These are phyloP conservation scores for Neobulgaria alba DNA, from an alignment of 2,329 filamentous ascomycete species.

Conservation along the genomic window DNA sequence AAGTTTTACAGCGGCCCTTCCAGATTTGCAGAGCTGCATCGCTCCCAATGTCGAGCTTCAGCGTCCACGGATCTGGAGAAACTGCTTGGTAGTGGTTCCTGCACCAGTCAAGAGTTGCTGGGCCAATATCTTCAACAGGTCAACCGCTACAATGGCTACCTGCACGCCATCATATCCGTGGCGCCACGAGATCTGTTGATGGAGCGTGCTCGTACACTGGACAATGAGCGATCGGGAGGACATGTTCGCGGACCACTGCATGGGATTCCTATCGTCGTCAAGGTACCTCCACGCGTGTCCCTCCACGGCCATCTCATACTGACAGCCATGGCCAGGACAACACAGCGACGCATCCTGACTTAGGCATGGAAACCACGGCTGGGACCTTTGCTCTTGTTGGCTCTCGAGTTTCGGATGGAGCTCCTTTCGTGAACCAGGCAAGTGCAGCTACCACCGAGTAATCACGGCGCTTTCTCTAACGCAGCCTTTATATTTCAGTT, in stretches of 20 bases:
- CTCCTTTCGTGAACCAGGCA: slow-evolving; percentile 5
- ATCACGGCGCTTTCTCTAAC: not conserved
- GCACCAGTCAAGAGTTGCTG: slow-evolving; percentile 1
- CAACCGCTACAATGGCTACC: slow-evolving; percentile 2
- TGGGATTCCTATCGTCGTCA: slow-evolving; percentile 65
- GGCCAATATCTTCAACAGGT: slow-evolving; percentile 3
- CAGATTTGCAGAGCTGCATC: too few relatives aligned
- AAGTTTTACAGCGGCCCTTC: too few relatives aligned
- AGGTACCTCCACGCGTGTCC: slow-evolving; percentile 45
- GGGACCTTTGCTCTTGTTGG: slow-evolving; percentile 59
- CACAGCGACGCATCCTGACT: slow-evolving; percentile 50
- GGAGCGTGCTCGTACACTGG: slow-evolving; percentile 24
- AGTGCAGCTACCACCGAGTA: not conserved
- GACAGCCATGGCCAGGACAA: slow-evolving; percentile 33
- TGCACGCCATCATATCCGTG: slow-evolving; percentile 5
- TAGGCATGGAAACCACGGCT: slow-evolving; percentile 60
- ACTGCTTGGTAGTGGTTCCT: too few relatives aligned
- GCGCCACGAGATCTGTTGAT: not conserved
- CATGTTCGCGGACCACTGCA: slow-evolving; percentile 54
- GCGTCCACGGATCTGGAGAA: too few relatives aligned
- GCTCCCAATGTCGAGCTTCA: too few relatives aligned
- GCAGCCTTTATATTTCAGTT: slow-evolving; percentile 7
- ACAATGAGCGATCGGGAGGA: slow-evolving; percentile 48
- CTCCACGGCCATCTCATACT: too few relatives aligned
- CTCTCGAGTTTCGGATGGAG: slow-evolving; percentile 27